phyloP scores from a whole-genome alignment of 371 early-diverging fungal species.

The Rhizomucor pusillus region DNA sequence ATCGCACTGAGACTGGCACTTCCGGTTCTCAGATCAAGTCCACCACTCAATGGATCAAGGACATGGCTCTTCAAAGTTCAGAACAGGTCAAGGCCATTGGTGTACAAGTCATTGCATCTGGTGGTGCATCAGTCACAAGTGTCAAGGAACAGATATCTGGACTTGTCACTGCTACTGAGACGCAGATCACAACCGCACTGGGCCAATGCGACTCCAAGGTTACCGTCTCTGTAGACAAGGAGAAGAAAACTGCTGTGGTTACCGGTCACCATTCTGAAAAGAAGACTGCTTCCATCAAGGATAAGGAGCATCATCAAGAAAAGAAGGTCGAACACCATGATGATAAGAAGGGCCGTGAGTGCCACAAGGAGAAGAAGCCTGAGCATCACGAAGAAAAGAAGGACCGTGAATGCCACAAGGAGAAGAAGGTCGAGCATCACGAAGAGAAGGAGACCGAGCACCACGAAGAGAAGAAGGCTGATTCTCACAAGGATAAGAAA shows the following conservation, averaged over 20 bases:
- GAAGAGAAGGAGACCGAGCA: neutral
- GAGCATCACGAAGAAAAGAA: too few species aligned
- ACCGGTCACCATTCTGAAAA: slow-evolving; percentile 4
- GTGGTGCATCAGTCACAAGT: neutral
- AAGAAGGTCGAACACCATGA: neutral
- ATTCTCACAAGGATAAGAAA: too few species aligned
- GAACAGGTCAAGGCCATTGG: slow-evolving; percentile 11
- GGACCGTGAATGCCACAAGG: slow-evolving; percentile 3
- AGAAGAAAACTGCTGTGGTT: slow-evolving; percentile 4
- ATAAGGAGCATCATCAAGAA: too few species aligned
- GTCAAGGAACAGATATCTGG: slow-evolving; percentile 4
- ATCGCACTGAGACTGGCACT: neutral
- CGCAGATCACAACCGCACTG: slow-evolving; percentile 2
- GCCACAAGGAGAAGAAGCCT: neutral
- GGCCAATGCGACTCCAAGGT: slow-evolving; percentile 2
- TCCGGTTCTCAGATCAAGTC: slow-evolving; percentile 5
- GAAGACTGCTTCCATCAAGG: neutral
- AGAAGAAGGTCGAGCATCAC: neutral
- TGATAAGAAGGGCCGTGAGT: slow-evolving; percentile 2
- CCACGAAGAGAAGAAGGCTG: neutral
- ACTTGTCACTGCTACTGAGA: slow-evolving; percentile 1
- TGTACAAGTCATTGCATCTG: slow-evolving; percentile 4
- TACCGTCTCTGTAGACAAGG: slow-evolving; percentile 5
- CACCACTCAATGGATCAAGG: slow-evolving; percentile 15
- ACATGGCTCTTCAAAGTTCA: slow-evolving; percentile 4